Base-by-base conservation (phyloP, 345 rosid species). In the Erodium maritimum region DNA sequence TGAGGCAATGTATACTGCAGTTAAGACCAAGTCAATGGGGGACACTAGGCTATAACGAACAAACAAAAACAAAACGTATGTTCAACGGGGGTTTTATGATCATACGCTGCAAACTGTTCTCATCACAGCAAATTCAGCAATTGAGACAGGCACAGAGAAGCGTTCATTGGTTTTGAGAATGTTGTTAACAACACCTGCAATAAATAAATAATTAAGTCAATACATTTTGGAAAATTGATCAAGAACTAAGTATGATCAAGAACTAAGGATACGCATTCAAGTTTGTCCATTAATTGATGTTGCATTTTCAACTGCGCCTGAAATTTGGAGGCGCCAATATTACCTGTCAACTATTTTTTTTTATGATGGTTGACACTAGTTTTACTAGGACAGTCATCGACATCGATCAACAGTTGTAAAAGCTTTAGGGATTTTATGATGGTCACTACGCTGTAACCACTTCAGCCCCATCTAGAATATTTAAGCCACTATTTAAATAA, bases 1-100 rank as follows among this genome's bases (percentile, higher is more conserved):
- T 87, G 90, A 23, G 99, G 97, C 80, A 93, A 74, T 9, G 76
- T 91, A 79, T 80, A 89, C 99, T 93, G 88, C 79, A 76, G 20
- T 7, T 14, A 42, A 42, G 14, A 14, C 17, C 17, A 12, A 42
- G 48, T 42, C 48, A 42, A 16, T 42, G 16, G 2, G 48, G 14
- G n/a, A 56, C 55, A 24, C 17, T 17, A 50, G 23, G 22, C 17
- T 11, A 21, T 58, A 8, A 21, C 37, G 50, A 24, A 65, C 45
- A 57, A 65, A 56, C 61, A 55, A 16, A 21, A 13, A 33, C 18
- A 10, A 19, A 23, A 42, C 33, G 37, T 10, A 18, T 25, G 45
- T 17, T 60, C n/a, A 50, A 50, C 19, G 17, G 57, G 22, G 19
- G 10, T 23, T 18, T 24, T 11, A 69, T 16, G 21, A 55, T 60